phyloP scores from a whole-genome alignment of 169 alveolate genomes.

The Eimeria zaria region DNA sequence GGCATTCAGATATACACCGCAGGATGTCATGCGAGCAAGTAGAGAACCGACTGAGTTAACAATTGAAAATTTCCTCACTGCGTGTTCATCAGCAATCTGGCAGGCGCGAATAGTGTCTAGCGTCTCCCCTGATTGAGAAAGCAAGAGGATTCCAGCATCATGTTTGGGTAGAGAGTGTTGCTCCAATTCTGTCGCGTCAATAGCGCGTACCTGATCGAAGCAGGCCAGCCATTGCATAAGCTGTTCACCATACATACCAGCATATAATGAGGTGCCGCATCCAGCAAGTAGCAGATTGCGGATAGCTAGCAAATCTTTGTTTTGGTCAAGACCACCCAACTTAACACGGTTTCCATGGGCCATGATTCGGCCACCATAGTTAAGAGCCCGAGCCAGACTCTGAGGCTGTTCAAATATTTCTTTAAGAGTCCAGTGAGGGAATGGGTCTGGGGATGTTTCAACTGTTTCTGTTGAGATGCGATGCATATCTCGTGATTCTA shows the following conservation, averaged over 20 bases:
- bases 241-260: conserved; percentile 95
- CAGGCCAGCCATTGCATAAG: conserved; percentile 92
- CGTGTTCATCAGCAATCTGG: conserved; percentile 90
- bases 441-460: conserved; percentile 93
- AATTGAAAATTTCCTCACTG: conserved; percentile 93
- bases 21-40: conserved; percentile 94
- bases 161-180: conserved; percentile 87
- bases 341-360: conserved; percentile 88
- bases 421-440: conserved; percentile 95
- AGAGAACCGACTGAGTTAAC: conserved; percentile 96
- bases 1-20: conserved; percentile 98
- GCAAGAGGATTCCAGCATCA: conserved; percentile 94
- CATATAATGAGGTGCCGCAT: conserved; percentile 97
- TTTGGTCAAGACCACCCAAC: conserved; percentile 93
- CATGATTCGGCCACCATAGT: conserved; percentile 93
- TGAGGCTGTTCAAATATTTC: conserved; percentile 96
- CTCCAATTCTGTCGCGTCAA: conserved; percentile 95
- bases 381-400: conserved; percentile 90
- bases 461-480: conserved; percentile 87
- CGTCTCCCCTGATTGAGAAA: conserved; percentile 99
- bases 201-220: conserved; percentile 93
- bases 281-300: conserved; percentile 94
- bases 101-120: conserved; percentile 94
- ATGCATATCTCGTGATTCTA: conserved; percentile 87
- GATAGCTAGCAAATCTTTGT: conserved; percentile 89